phyloP scores from a whole-genome alignment of 441 rosid species.

The Aquilaria agallochum region DNA sequence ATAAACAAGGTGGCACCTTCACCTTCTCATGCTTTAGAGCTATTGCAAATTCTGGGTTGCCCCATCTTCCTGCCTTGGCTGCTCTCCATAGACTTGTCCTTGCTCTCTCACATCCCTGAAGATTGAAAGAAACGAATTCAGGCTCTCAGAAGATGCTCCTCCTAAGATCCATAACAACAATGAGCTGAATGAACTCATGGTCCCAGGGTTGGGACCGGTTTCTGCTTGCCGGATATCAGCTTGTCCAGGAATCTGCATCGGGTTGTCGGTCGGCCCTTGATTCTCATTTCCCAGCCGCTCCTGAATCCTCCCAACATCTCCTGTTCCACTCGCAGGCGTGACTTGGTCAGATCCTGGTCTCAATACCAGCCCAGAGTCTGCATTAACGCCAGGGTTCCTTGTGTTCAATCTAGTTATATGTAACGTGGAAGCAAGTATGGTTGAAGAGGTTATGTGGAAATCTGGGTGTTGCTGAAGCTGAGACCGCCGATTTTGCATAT shows the following conservation, averaged over 20 bases:
- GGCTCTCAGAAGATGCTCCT: slow-evolving; percentile 86
- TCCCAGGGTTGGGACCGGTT: slow-evolving; percentile 48
- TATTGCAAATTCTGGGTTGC: slow-evolving; percentile 26
- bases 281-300: slow-evolving; percentile 29
- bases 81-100: slow-evolving; percentile 47
- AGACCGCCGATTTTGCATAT: slow-evolving; percentile 67
- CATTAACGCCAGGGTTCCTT: slow-evolving; percentile 45
- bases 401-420: slow-evolving; percentile 86
- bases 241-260: slow-evolving; percentile 34
- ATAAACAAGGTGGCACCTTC: background rate
- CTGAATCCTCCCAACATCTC: slow-evolving; percentile 26
- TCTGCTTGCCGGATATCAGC: slow-evolving; percentile 42
- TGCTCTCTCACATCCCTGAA: slow-evolving; percentile 91
- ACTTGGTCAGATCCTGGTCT: slow-evolving; percentile 44
- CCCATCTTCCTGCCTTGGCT: slow-evolving; percentile 28
- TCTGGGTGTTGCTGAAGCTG: slow-evolving; percentile 88
- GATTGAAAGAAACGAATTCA: slow-evolving; percentile 80
- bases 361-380: slow-evolving; percentile 40
- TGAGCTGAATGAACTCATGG: slow-evolving; percentile 82
- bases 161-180: slow-evolving; percentile 86
- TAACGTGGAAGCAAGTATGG: slow-evolving; percentile 88
- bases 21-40: background rate
- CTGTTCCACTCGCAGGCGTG: slow-evolving; percentile 22
- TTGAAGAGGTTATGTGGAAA: slow-evolving; percentile 93
- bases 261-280: slow-evolving; percentile 22